Evolutionary conservation across 352 stramenopile genomes (phyloP), one percentile per base, ranked within the genome.

Genomic region (Phytopythium chamaehyphon): DNA sequence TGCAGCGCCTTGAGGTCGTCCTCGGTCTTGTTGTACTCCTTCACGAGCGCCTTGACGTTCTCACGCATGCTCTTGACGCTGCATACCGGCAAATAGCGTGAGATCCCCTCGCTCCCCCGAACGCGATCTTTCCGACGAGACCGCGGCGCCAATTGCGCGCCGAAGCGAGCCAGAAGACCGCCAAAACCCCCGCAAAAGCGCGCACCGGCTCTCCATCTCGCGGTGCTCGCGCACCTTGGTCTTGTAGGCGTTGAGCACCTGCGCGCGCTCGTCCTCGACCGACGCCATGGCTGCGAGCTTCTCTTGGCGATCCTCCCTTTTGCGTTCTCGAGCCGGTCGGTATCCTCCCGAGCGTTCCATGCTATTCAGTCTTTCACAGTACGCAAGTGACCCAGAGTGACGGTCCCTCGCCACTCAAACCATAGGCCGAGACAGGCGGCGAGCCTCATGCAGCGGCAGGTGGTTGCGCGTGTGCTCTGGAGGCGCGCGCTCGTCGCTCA

Each of bases 11-110:
- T 97, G 39, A 99, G 85, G 66, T 99, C 96, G 52, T 99, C 94
- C 64, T 99, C 97, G 31, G 97, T 99, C 83, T 99, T 98, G 80
- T 99, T 96, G 75, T 98, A 99, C 50, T 98, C 92, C 51, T 88
- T 92, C 33, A 98, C 87, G 7, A 99, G 83, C 24, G 83, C 80
- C 62, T 97, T 98, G 33, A 98, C 90, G 61, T 99, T 96, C 60
- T 98, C 87, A 36, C 97, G 88, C 83, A 98, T 96, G 58, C 85
- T 94, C 79, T 98, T 99, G 23, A 99, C 82, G 36, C 95, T 96
- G 40, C 36, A 57, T 35, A 23, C 43, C 26, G 18, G 23, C 16
- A 15, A 3, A 7, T 7, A 51, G 28, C 33, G 31, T 21, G n/a
- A 53, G 18, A 2, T 38, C 28, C 28, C 28, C 28, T 33, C 28